Evolutionary conservation across 192 early-diverging fungal genomes (phyloP), one percentile per base, ranked within the genome.

Genomic region (Backusella luteola): DNA sequence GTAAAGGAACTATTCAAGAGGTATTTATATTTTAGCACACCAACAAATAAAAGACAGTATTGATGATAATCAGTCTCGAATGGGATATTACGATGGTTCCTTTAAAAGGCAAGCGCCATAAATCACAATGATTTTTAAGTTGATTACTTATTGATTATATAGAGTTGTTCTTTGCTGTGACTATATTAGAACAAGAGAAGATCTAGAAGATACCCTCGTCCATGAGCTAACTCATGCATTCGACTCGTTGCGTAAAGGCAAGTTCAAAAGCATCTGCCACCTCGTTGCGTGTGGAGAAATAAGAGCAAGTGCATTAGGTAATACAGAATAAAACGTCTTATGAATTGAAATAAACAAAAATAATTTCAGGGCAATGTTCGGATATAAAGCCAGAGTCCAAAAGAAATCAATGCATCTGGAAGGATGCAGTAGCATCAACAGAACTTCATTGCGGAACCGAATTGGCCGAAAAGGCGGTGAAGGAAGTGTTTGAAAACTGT

Each of bases 191-290:
- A 77, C 78, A 14, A 56, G 63, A 15, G 49, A 76, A 15, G 81
- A 79, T 14, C 32, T 83, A 19, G 75, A 79, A 34, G 67, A 83
- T 39, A 83, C 81, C 5, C 66, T 83, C 4, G 34, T 83, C 6
- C 81, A 83, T 67, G 81, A 83, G 52, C 69, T 83, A 8, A 78
- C 79, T 12, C 81, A 83, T 66, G 81, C 81, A 26, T 83, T 83
- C 46, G 81, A 83, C 35, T 74, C 78, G 8, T 44, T 72, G 4
- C 52, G 81, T 44, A 77, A 76, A 21, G 81, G 81, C 23, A 66
- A 42, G 21, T 83, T 83, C 35, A 77, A 59, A 12, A 79, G 75
- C 29, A 49, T 77, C 5, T 79, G 75, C 38, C 81, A 83, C 36
- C 34, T 74, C 3, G 66, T 83, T 26, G 81, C 81, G 1, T 83